Conservation (phyloP, 345 rosid species). For the Euphorbia peplus region DNA sequence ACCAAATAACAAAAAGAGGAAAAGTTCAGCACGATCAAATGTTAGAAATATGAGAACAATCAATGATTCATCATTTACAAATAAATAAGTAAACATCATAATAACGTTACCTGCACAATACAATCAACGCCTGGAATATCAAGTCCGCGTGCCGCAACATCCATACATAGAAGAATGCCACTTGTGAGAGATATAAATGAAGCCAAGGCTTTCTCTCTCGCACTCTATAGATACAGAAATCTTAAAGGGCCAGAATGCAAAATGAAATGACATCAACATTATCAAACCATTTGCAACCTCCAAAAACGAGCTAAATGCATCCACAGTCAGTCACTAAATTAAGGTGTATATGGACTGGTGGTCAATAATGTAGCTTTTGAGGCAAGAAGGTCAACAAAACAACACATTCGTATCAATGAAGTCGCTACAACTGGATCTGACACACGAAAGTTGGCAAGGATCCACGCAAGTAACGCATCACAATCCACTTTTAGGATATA, state of each 20-base stretch:
- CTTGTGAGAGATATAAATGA: slow-evolving; percentile 68
- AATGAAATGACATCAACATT: neutral
- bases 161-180: slow-evolving; percentile 83
- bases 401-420: too few species aligned
- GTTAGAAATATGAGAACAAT: neutral
- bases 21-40: neutral
- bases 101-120: slow-evolving; percentile 86
- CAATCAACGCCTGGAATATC: slow-evolving; percentile 92
- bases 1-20: slow-evolving; percentile 9
- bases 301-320: too few species aligned
- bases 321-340: too few species aligned
- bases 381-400: too few species aligned
- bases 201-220: slow-evolving; percentile 81
- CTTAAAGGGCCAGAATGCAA: slow-evolving; percentile 18
- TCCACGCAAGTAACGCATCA: too few species aligned
- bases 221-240: slow-evolving; percentile 37
- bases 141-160: slow-evolving; percentile 95
- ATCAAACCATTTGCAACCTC: too few species aligned
- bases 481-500: too few species aligned
- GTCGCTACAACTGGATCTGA: too few species aligned
- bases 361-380: too few species aligned
- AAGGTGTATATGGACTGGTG: too few species aligned
- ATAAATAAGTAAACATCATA: too few species aligned
- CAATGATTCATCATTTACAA: neutral
- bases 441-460: too few species aligned